Percentiles rank a stretch among this genome's conserved stretches.
phyloP scores from a whole-genome alignment of 257 asterid genomes.

The Echites panduratus region DNA sequence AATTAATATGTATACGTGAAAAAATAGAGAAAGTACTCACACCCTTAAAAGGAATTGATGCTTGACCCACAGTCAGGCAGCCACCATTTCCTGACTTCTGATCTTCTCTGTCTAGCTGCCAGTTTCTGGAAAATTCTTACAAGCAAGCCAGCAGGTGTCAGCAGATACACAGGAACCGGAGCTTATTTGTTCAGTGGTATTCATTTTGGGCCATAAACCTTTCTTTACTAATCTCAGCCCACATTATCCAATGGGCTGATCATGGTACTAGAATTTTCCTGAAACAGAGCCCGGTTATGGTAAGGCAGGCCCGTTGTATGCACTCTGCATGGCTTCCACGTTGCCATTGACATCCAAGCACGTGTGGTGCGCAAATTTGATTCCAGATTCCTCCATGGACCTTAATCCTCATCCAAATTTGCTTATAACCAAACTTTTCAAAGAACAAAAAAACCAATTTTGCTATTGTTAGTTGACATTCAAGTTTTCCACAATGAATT shows the following conservation, averaged over 20 bases:
- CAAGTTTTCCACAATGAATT: slow-evolving; percentile 1
- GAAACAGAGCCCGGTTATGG: neutral
- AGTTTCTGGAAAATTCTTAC: too few species aligned
- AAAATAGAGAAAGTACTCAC: too few species aligned
- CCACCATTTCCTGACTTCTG: too few species aligned
- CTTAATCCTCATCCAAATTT: neutral
- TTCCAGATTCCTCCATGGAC: neutral
- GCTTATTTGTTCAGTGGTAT: too few species aligned
- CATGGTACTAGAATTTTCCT: neutral
- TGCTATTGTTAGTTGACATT: neutral
- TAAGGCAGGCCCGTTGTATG: neutral
- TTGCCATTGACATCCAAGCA: slow-evolving; percentile 16
- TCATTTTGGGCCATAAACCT: too few species aligned
- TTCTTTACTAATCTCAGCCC: neutral
- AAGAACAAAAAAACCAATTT: neutral
- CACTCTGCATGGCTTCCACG: slow-evolving; percentile 54
- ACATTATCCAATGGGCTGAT: neutral
- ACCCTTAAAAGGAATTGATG: too few species aligned
- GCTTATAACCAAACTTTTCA: neutral
- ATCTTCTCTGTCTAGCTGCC: too few species aligned
- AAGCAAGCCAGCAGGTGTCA: too few species aligned
- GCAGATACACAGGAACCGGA: too few species aligned
- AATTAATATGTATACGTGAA: too few species aligned
- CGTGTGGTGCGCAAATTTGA: slow-evolving; percentile 21
- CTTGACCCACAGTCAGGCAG: too few species aligned